Base-by-base conservation (phyloP, 805 yeast genomes). In the Hanseniaspora taiwanica region DNA sequence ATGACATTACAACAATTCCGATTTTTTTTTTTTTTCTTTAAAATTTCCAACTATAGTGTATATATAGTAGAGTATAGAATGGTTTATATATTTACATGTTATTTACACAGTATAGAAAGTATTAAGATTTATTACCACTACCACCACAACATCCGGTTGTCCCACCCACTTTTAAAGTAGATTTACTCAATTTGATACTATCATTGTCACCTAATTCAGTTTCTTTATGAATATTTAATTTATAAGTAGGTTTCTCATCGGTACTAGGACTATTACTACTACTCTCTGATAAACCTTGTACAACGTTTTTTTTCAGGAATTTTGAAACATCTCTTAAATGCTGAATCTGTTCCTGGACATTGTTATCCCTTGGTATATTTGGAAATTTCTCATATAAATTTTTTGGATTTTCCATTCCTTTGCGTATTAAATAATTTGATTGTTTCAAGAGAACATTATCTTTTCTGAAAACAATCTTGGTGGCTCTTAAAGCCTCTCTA, bases 171-270 rank as follows among this genome's bases (percentile, higher is more conserved):
- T 36, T 36, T 56, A 72, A 56, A 6, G 64, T 60, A 43, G 54
- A 55, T 43, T 64, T 67, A 34, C 66, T 61, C 46, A 64, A 71
- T 56, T 79, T 81, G 48, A 83, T 70, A 36, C 76, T 69, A 27
- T 86, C 94, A 56, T 89, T 89, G 54, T 86, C 95, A 16, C 96
- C 97, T 39, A 89, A 64, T 59, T 89, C 97, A 0, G 93, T 82
- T 37, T 80, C 74, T 37, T 73, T 61, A 54, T 85, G 96, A 48
- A 89, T 77, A 48, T 79, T 79, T 51, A 89, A 66, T 38, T 52
- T 55, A 24, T 54, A 58, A 8, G 45, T 47, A 36, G 44, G 49
- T 13, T 53, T 48, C 31, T 49, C 47, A 10, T 43, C 13, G 33
- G 33, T 27, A 27, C 17, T n/a, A 8, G 25, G 10, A 23, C 17